These are phyloP conservation scores for Pseudogymnoascus sp. DNA, from an alignment of 2,329 filamentous ascomycete genomes.

Conservation along the genomic window DNA sequence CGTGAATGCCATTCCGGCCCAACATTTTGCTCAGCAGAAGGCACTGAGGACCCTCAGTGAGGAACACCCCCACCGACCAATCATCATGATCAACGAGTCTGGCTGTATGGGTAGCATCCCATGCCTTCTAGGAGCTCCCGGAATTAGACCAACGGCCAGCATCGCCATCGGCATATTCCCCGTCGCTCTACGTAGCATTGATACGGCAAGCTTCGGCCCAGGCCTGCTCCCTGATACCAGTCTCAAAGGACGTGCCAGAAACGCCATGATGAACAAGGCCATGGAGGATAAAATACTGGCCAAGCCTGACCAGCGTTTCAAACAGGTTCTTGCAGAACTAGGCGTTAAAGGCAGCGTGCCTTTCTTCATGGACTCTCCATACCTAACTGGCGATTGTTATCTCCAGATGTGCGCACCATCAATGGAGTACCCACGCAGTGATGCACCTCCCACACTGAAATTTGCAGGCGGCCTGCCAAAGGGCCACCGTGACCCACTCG, in stretches of 20 bases:
- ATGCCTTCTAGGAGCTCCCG: constrained; percentile 31
- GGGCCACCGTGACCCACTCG: no score
- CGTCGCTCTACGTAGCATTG: constrained; percentile 31
- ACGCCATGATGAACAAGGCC: constrained; percentile 25
- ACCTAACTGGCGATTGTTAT: constrained; percentile 22
- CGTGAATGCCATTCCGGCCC: constrained; percentile 27
- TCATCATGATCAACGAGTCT: constrained; percentile 38
- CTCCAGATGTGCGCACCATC: constrained; percentile 30
- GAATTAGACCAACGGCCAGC: constrained; percentile 31
- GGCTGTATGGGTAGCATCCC: constrained; percentile 32
- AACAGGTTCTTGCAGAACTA: constrained; percentile 22
- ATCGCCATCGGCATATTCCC: constrained; percentile 35
- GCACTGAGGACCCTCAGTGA: constrained; percentile 30
- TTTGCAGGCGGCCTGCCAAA: no score
- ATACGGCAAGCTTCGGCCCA: constrained; percentile 32
- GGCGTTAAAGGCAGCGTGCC: constrained; percentile 24
- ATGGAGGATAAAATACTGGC: constrained; percentile 18
- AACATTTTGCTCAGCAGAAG: constrained; percentile 28
- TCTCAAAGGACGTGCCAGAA: constrained; percentile 30
- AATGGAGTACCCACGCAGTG: not conserved
- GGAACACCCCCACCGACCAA: constrained; percentile 28
- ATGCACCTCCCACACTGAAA: no score
- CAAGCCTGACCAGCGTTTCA: constrained; percentile 5
- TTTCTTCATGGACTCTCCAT: constrained; percentile 21
- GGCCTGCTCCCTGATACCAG: constrained; percentile 33